Evolutionary conservation across 1,139 yeast genomes (phyloP), one percentile per base, ranked within the genome.

Genomic region (Geotrichum australiense): DNA sequence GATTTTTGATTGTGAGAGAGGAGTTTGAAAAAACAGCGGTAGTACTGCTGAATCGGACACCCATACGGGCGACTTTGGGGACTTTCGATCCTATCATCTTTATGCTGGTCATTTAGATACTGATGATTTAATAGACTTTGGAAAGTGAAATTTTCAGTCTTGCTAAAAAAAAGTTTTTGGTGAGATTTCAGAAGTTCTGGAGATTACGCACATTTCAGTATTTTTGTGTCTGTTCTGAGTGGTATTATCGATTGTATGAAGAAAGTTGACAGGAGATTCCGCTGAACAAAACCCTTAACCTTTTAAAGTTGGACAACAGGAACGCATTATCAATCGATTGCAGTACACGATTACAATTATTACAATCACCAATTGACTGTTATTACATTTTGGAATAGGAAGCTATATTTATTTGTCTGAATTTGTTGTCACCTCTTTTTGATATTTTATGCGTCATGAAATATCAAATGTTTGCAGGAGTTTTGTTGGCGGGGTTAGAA

Each of bases 1-100:
- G 54, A 47, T 54, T 61, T 35, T 53, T 50, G 43, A 62, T 61
- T 40, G 53, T 51, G 39, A 60, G 47, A 21, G 52, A 36, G 15
- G 48, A 38, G 14, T 43, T 33, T 12, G 30, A 19, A 14, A 36
- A 14, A 11, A 35, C 31, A 6, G 31, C 36, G 12, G 37, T 28
- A 14, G 22, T n/a, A n/a, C 31, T 32, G 20, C 32, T 10, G 8
- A 23, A 22, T 28, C 37, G 24, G 8, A 12, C 22, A 29, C 33
- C 33, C 33, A 16, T 33, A 12, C 33, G 33, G 20, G 33, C 12
- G 29, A n/a, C n/a, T 15, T n/a, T 7, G 12, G 15, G 29, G n/a
- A 21, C 21, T 31, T 19, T 26, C 29, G 25, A 22, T 22, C 10
- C 29, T 26, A n/a, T 26, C 29, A n/a, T 6, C 6, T 22, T 7